Conservation (phyloP, 169 alveolate genomes). For the Cryptosporidium tyzzeri region DNA sequence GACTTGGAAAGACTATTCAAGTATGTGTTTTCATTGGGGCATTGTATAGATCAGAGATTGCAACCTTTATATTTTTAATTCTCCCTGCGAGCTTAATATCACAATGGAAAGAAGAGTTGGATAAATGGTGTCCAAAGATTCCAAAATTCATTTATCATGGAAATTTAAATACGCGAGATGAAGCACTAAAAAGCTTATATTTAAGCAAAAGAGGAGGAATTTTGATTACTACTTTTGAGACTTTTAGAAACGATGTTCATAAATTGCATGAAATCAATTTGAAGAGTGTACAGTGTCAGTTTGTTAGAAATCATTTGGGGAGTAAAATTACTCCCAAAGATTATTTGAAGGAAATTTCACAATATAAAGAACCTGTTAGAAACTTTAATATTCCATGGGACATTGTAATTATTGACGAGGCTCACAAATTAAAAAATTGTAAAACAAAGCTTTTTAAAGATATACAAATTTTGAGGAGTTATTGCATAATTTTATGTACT, state of each 20-base stretch:
- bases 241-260: constrained; percentile 46
- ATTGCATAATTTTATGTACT: constrained; percentile 79
- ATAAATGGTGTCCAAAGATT: constrained; percentile 79
- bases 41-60: constrained; percentile 72
- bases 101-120: constrained; percentile 82
- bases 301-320: constrained; percentile 15
- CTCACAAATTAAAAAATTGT: constrained; percentile 82
- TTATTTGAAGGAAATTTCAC: constrained; percentile 14
- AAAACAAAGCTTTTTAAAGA: constrained; percentile 79
- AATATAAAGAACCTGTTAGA: background rate
- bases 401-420: constrained; percentile 84
- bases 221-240: constrained; percentile 58
- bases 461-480: constrained; percentile 75
- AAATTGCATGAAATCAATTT: background rate
- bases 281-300: background rate
- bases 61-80: constrained; percentile 80
- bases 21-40: constrained; percentile 78
- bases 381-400: constrained; percentile 80
- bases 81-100: constrained; percentile 82
- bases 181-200: constrained; percentile 4
- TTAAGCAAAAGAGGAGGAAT: constrained; percentile 28
- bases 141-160: constrained; percentile 65
- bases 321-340: constrained; percentile 6
- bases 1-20: constrained; percentile 86
- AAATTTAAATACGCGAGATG: background rate